Conservation (phyloP, 371 early-diverging fungal species). For the Cokeromyces recurvatus region DNA sequence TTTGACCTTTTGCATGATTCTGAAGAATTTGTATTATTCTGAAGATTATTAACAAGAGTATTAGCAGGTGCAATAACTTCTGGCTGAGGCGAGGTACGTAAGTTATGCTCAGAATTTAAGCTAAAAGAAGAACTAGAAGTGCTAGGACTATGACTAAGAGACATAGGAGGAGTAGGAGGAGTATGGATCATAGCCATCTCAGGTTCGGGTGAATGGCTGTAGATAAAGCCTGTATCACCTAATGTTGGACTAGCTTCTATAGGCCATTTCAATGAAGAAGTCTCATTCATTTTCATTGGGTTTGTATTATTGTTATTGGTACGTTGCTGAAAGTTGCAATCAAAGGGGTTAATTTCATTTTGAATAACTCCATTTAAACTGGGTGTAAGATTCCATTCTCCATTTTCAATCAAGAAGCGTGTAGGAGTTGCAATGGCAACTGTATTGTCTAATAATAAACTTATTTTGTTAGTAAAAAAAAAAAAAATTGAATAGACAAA, state of each 20-base stretch:
- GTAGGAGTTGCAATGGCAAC: constrained; percentile 28
- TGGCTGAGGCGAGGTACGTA: not conserved
- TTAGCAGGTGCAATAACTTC: no score
- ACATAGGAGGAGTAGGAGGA: constrained; percentile 20
- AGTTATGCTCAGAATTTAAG: no score
- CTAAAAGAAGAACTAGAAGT: constrained; percentile 10
- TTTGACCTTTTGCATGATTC: no score
- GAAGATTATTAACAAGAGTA: no score
- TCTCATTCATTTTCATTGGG: not conserved
- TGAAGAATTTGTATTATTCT: no score
- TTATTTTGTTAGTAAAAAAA: not conserved
- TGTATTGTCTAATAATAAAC: constrained; percentile 3
- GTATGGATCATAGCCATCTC: not conserved
- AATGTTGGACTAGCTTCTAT: not conserved
- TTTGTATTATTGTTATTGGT: not conserved
- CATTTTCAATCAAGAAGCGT: constrained; percentile 29
- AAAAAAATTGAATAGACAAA: no score
- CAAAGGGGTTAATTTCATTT: constrained; percentile 31
- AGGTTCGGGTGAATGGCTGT: no score
- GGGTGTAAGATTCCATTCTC: constrained; percentile 28
- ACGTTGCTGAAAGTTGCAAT: constrained; percentile 16
- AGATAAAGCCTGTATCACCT: no score
- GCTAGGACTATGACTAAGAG: constrained; percentile 17
- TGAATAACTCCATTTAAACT: constrained; percentile 10
- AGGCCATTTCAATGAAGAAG: no score